phyloP scores from a whole-genome alignment of 441 rosid genomes.

The Syzygium syzygioides region DNA sequence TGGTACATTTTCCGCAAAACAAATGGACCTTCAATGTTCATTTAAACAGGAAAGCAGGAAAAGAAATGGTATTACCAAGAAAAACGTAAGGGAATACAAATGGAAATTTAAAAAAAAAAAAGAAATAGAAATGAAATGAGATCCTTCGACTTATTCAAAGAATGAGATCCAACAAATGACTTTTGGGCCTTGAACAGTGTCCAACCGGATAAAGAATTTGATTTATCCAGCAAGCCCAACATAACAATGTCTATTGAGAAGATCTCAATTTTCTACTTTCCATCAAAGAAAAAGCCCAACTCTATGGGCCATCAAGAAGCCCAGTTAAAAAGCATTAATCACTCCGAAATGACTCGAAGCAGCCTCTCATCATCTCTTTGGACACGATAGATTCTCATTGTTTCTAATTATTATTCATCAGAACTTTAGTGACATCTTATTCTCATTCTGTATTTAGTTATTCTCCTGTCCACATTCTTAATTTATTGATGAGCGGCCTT shows the following conservation, averaged over 20 bases:
- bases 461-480: not conserved
- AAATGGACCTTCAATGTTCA: not conserved
- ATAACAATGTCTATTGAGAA: too few relatives aligned
- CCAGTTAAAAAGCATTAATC: not conserved
- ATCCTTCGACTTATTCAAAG: not conserved
- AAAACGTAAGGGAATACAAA: not conserved
- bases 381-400: not conserved
- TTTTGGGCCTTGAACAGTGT: not conserved
- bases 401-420: not conserved
- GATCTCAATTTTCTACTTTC: too few relatives aligned
- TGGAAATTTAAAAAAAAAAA: not conserved
- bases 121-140: not conserved
- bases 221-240: too few relatives aligned
- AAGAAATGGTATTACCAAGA: not conserved
- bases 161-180: not conserved
- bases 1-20: too few relatives aligned
- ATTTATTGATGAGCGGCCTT: not conserved
- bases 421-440: not conserved
- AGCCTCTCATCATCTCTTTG: not conserved
- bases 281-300: not conserved
- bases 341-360: not conserved
- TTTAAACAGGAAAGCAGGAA: not conserved
- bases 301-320: not conserved
- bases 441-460: not conserved
- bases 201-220: not conserved